These are phyloP conservation scores for Escallonia rubra DNA, from an alignment of 129 eudicot genomes.

Conservation along the genomic window DNA sequence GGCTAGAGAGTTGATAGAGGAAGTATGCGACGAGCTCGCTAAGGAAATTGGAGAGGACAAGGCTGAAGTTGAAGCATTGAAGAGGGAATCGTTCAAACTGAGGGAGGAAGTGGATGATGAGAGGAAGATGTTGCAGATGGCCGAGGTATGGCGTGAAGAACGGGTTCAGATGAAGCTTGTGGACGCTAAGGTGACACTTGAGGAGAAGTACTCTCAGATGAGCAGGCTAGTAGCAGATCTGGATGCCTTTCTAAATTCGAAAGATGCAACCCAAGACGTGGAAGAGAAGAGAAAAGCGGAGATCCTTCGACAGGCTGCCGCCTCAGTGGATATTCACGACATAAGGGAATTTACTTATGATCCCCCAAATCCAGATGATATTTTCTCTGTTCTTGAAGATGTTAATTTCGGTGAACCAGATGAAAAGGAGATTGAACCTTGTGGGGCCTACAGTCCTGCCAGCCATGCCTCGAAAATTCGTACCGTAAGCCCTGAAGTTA, in stretches of 20 bases:
- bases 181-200: slow-evolving; percentile 84
- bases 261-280: slow-evolving; percentile 21
- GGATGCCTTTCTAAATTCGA: slow-evolving; percentile 56
- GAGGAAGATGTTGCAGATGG: slow-evolving; percentile 93
- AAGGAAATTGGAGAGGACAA: slow-evolving; percentile 91
- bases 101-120: slow-evolving; percentile 95
- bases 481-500: slow-evolving; percentile 29
- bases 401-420: slow-evolving; percentile 52
- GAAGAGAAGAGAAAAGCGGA: slow-evolving; percentile 57
- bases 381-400: slow-evolving; percentile 70
- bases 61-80: slow-evolving; percentile 82
- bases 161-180: slow-evolving; percentile 91
- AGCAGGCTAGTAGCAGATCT: slow-evolving; percentile 44
- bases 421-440: slow-evolving; percentile 46
- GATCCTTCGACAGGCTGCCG: slow-evolving; percentile 43
- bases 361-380: slow-evolving; percentile 71
- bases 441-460: slow-evolving; percentile 28
- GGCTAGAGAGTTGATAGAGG: slow-evolving; percentile 71
- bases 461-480: slow-evolving; percentile 35
- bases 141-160: slow-evolving; percentile 99
- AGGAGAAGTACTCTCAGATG: slow-evolving; percentile 74
- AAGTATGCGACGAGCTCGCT: slow-evolving; percentile 93
- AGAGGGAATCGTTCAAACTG: slow-evolving; percentile 67
- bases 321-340: slow-evolving; percentile 55
- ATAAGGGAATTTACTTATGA: slow-evolving; percentile 70